Conservation (phyloP, 768 basidiomycete species). For the Xanthoconium purpureum region DNA sequence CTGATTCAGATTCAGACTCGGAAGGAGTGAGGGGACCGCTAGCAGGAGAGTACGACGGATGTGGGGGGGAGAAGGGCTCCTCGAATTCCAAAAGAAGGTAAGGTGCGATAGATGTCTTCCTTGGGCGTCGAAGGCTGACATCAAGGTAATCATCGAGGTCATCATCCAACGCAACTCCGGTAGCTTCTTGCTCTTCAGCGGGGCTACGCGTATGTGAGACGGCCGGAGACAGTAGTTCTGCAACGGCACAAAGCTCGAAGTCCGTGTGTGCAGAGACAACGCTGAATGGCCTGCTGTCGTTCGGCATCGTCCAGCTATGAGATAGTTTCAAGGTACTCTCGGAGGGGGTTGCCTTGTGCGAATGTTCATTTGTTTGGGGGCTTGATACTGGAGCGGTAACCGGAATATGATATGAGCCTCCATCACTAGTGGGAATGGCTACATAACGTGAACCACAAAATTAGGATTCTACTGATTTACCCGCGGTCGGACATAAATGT, state of each 20-base stretch:
- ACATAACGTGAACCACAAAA: constrained; percentile 14
- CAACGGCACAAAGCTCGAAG: constrained; percentile 48
- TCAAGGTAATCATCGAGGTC: constrained; percentile 29
- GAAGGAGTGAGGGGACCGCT: constrained; percentile 20
- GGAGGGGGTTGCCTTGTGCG: constrained; percentile 27
- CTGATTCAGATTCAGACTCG: constrained; percentile 37
- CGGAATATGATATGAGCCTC: constrained; percentile 13
- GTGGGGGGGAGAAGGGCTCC: constrained; percentile 29
- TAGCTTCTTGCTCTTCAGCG: constrained; percentile 27
- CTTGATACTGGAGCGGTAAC: constrained; percentile 8
- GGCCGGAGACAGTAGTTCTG: constrained; percentile 43
- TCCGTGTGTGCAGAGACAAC: constrained; percentile 48
- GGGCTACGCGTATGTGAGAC: constrained; percentile 23
- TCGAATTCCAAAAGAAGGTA: constrained; percentile 32
- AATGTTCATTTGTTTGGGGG: constrained; percentile 13
- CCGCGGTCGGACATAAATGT: constrained; percentile 14
- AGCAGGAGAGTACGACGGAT: constrained; percentile 15
- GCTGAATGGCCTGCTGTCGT: constrained; percentile 37
- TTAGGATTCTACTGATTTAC: constrained; percentile 27
- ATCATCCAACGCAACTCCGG: constrained; percentile 27
- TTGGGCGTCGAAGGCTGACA: constrained; percentile 7
- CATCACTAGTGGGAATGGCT: constrained; percentile 23
- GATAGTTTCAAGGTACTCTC: constrained; percentile 23
- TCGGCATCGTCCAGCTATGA: constrained; percentile 21
- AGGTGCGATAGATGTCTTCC: constrained; percentile 11